phyloP scores from a whole-genome alignment of 169 alveolate genomes.

The Cryptosporidium parvum region DNA sequence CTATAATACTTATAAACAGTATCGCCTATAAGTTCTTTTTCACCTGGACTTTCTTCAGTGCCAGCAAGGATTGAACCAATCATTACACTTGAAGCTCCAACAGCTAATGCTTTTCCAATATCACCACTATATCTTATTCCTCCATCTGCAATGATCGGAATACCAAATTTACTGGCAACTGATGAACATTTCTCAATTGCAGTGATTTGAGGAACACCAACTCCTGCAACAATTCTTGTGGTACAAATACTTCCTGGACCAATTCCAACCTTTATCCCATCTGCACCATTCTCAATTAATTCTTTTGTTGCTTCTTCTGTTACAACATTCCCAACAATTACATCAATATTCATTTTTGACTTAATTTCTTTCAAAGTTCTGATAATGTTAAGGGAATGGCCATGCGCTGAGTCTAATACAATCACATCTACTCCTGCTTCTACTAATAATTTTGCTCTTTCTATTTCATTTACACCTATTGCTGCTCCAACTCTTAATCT shows the following conservation, averaged over 20 bases:
- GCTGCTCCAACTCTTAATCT: conserved; percentile 77
- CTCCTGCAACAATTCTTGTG: conserved; percentile 86
- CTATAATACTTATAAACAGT: conserved; percentile 86
- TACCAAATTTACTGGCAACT: conserved; percentile 75
- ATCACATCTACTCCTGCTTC: conserved; percentile 86
- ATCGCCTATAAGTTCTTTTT: conserved; percentile 89
- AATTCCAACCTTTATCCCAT: conserved; percentile 91
- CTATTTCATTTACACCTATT: conserved; percentile 33
- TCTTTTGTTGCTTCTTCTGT: conserved; percentile 91
- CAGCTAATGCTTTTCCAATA: conserved; percentile 91
- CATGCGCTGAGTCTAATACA: conserved; percentile 94
- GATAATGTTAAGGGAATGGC: conserved; percentile 90
- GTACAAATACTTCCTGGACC: conserved; percentile 97
- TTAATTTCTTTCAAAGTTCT: conserved; percentile 89
- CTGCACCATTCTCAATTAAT: conserved; percentile 90
- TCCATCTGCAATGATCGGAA: conserved; percentile 95
- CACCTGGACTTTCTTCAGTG: conserved; percentile 96
- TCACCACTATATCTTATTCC: conserved; percentile 94
- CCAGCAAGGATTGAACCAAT: conserved; percentile 92
- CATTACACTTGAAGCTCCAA: conserved; percentile 95
- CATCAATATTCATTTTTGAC: conserved; percentile 87
- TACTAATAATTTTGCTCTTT: conserved; percentile 78
- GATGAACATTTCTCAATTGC: conserved; percentile 73
- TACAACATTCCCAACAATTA: conserved; percentile 94
- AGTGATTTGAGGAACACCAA: conserved; percentile 79